These are phyloP conservation scores for Sphaerulina musiva DNA, from an alignment of 2,329 filamentous ascomycete genomes.

Conservation along the genomic window DNA sequence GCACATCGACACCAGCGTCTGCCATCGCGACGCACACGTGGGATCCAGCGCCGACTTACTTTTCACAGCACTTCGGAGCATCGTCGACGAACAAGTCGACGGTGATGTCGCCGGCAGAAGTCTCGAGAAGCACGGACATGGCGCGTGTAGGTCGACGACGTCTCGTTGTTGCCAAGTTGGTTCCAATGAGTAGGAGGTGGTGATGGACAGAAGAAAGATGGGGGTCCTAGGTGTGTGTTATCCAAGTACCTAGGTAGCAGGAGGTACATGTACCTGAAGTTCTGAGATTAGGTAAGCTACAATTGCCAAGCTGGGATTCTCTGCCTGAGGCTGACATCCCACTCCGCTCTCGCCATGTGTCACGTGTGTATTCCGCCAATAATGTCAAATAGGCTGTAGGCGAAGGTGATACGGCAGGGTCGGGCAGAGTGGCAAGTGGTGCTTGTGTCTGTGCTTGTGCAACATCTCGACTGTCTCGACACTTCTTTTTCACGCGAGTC, in stretches of 20 bases:
- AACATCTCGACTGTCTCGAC: not conserved
- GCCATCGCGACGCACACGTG: conserved; percentile 5
- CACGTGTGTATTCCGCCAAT: not conserved
- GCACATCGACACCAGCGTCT: conserved; percentile 29
- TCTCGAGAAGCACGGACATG: conserved; percentile 94
- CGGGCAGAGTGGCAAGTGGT: not conserved
- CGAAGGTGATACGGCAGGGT: not conserved
- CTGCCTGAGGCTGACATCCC: no score
- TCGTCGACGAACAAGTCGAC: conserved; percentile 87
- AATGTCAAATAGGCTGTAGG: not conserved
- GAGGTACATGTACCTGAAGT: no score
- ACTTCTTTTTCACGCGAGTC: not conserved
- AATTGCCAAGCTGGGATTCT: no score
- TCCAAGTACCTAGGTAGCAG: no score
- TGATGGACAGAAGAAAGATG: no score
- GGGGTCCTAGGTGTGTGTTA: no score
- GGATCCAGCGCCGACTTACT: conserved; percentile 55
- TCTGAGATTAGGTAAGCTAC: no score
- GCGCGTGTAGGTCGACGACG: no score
- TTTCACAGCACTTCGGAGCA: conserved; percentile 87
- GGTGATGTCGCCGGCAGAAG: conserved; percentile 86
- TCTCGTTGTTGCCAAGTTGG: not conserved
- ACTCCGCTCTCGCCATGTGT: no score
- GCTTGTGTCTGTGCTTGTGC: not conserved
- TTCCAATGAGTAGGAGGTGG: not conserved